Conservation (phyloP, 2,329 filamentous ascomycete species). For the Aspergillus melleus region DNA sequence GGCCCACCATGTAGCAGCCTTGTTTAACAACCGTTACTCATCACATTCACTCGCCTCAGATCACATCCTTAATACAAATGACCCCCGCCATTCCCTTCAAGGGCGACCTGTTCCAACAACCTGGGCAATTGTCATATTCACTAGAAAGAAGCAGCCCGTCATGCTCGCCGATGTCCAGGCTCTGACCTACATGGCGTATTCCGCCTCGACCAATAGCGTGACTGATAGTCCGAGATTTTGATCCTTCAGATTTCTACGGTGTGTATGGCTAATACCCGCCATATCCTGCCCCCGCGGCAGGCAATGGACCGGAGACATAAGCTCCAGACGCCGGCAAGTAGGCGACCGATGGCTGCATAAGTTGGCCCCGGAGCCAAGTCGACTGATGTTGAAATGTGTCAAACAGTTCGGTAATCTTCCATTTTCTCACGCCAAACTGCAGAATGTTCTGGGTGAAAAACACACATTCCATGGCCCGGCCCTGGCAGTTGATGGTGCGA, state of each 20-base stretch:
- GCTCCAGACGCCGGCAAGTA: conserved; percentile 20
- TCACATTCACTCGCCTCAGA: no score
- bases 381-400: conserved; percentile 36
- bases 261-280: conserved; percentile 10
- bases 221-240: neutral
- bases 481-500: conserved; percentile 35
- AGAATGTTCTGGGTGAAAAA: conserved; percentile 34
- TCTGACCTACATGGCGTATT: neutral
- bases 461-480: conserved; percentile 35
- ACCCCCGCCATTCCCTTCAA: no score
- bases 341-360: conserved; percentile 23
- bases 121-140: no score
- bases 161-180: neutral
- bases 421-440: conserved; percentile 34
- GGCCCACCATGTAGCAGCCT: neutral
- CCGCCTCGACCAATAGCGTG: no score
- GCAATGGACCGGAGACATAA: conserved; percentile 15
- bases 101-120: no score
- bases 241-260: neutral
- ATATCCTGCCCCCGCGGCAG: conserved; percentile 8
- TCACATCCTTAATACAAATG: no score
- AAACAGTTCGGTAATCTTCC: conserved; percentile 31
- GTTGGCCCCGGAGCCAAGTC: conserved; percentile 23
- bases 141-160: no score
- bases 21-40: no score